Conservation (phyloP, 2,329 filamentous ascomycete species). For the Teratosphaeria epicoccoides region DNA sequence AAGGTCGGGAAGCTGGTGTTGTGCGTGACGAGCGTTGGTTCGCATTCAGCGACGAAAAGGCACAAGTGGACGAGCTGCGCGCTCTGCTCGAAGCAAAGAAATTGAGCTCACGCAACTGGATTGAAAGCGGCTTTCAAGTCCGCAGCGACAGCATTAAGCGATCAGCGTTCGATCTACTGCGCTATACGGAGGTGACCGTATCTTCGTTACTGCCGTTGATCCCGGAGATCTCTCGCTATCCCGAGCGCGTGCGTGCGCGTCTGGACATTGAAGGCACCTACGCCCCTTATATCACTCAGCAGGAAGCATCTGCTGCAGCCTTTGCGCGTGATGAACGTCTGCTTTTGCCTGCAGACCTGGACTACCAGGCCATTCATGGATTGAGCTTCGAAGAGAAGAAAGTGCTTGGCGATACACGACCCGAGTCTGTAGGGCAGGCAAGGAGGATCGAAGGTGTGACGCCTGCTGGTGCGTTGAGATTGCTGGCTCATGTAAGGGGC, state of each 20-base stretch:
- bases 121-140: constrained; percentile 56
- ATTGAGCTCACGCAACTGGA: constrained; percentile 56
- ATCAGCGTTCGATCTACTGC: constrained; percentile 69
- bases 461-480: constrained; percentile 38
- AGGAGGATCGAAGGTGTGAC: constrained; percentile 71
- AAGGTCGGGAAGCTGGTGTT: constrained; percentile 65
- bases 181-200: constrained; percentile 51
- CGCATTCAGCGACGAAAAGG: constrained; percentile 53
- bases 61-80: constrained; percentile 58
- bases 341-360: constrained; percentile 58
- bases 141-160: constrained; percentile 56
- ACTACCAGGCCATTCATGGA: constrained; percentile 64
- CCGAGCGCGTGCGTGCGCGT: constrained; percentile 51
- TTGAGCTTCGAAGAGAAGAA: constrained; percentile 71
- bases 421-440: constrained; percentile 82
- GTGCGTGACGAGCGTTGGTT: constrained; percentile 71
- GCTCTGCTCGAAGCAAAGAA: constrained; percentile 47
- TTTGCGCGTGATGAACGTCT: constrained; percentile 70
- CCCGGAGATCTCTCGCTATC: constrained; percentile 45
- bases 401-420: constrained; percentile 57
- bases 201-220: constrained; percentile 48
- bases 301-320: constrained; percentile 53
- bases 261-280: constrained; percentile 77
- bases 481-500: constrained; percentile 53
- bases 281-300: constrained; percentile 71